Evolutionary conservation across 768 basidiomycete genomes (phyloP).

Genomic region (Phylloporus sp.): DNA sequence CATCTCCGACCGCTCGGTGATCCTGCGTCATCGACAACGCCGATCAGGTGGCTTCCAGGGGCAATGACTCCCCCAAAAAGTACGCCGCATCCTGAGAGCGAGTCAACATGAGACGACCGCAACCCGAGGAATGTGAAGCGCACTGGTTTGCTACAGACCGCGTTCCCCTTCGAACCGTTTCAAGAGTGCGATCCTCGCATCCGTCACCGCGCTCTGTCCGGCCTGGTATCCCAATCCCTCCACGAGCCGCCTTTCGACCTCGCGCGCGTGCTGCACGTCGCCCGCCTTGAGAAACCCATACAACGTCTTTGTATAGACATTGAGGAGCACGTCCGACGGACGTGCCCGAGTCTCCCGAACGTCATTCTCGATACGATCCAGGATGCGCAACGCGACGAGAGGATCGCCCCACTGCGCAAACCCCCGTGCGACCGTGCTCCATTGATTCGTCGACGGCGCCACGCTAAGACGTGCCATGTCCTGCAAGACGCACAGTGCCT

Average conservation of each 20-base stretch:
- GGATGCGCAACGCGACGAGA: conserved; percentile 34
- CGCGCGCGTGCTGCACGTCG: conserved; percentile 27
- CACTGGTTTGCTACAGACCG: not conserved
- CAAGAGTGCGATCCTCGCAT: conserved; percentile 19
- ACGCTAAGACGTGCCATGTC: conserved; percentile 51
- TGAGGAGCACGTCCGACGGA: conserved; percentile 19
- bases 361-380: conserved; percentile 38
- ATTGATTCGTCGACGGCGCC: conserved; percentile 42
- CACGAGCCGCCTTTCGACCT: conserved; percentile 28
- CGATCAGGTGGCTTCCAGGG: too few species aligned
- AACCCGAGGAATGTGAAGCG: not conserved
- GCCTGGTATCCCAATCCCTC: conserved; percentile 18
- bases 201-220: conserved; percentile 22
- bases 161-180: conserved; percentile 13
- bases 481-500: conserved; percentile 38
- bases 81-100: too few species aligned
- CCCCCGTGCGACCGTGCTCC: conserved; percentile 44
- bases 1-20: too few species aligned
- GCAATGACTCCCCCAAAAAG: too few species aligned
- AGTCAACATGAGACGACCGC: not conserved
- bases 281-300: conserved; percentile 33
- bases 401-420: conserved; percentile 41
- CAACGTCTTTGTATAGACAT: conserved; percentile 36
- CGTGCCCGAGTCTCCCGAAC: not conserved
- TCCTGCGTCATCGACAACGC: too few species aligned